Evolutionary conservation across 768 basidiomycete genomes (phyloP).

Genomic region (Boletales sp.): DNA sequence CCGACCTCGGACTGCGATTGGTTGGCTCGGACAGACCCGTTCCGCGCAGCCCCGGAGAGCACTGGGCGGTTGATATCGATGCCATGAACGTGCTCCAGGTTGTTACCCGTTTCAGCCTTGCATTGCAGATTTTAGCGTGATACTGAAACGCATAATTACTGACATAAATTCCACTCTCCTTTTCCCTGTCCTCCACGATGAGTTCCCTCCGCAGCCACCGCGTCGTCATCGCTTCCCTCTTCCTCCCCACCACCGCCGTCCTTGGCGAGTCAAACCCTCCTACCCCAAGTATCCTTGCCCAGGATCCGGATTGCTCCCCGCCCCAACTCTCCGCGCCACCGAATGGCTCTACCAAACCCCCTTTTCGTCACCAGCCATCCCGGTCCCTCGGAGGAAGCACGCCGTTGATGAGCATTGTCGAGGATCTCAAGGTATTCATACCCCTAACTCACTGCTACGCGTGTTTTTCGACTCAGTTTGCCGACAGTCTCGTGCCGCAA

Average conservation of each 20-base stretch:
- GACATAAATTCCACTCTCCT: neutral
- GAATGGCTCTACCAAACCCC: neutral
- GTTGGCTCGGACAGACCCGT: conserved; percentile 8
- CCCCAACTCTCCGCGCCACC: neutral
- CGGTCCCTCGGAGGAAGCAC: conserved; percentile 16
- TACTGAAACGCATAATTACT: neutral
- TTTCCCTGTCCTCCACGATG: conserved; percentile 36
- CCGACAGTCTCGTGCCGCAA: conserved; percentile 36
- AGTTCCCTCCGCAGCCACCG: conserved; percentile 70
- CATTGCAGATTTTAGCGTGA: neutral
- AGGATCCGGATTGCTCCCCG: conserved; percentile 8
- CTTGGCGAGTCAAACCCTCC: conserved; percentile 51
- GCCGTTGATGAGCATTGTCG: conserved; percentile 69
- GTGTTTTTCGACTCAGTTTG: neutral
- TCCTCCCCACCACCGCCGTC: conserved; percentile 72
- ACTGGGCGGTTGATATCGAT: neutral
- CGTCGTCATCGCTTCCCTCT: conserved; percentile 78
- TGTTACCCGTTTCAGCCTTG: neutral
- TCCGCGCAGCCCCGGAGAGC: conserved; percentile 6
- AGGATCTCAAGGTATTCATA: conserved; percentile 63
- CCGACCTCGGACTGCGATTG: too few species aligned
- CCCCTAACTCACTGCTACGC: neutral
- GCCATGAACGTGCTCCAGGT: conserved; percentile 1
- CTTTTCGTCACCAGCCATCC: conserved; percentile 17
- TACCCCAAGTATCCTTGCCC: conserved; percentile 40